Conservation (phyloP, 2,329 filamentous ascomycete genomes). For the Monilinia vaccinii-corymbosi region DNA sequence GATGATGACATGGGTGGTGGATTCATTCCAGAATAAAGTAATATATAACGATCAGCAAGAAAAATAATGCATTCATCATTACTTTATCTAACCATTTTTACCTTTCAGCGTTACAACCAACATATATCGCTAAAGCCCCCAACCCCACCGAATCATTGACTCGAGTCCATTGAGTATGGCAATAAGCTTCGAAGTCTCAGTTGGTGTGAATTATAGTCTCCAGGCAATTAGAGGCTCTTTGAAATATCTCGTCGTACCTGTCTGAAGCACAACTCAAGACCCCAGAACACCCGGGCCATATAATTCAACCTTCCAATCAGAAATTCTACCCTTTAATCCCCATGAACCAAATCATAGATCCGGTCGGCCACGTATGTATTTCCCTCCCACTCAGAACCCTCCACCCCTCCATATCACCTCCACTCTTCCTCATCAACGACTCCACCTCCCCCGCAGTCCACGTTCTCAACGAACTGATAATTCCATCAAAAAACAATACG, state of each 20-base stretch:
- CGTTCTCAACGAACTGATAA: constrained; percentile 57
- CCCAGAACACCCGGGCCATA: neutral
- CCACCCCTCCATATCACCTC: constrained; percentile 35
- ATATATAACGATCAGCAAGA: neutral
- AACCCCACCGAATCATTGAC: neutral
- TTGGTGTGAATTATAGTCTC: neutral
- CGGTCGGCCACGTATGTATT: constrained; percentile 39
- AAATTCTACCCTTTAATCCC: constrained; percentile 29
- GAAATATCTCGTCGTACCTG: neutral
- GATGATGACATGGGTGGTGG: constrained; percentile 37
- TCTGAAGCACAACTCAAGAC: neutral
- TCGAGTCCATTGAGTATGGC: neutral
- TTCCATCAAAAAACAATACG: constrained; percentile 59
- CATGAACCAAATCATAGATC: constrained; percentile 38
- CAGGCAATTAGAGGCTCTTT: neutral
- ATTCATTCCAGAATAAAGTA: constrained; percentile 31
- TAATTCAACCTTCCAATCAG: too few species aligned
- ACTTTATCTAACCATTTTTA: neutral
- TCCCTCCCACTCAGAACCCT: constrained; percentile 32
- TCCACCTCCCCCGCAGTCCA: constrained; percentile 58
- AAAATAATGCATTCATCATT: neutral
- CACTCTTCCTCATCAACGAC: constrained; percentile 45
- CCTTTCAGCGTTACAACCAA: neutral
- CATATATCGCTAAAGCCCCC: neutral
- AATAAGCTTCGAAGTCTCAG: neutral